A percentile compares a stretch with the other conserved stretches of the same genome.
These are phyloP conservation scores for Sequoia sempervirens DNA, from an alignment of 75 land plant genomes.

Conservation along the genomic window DNA sequence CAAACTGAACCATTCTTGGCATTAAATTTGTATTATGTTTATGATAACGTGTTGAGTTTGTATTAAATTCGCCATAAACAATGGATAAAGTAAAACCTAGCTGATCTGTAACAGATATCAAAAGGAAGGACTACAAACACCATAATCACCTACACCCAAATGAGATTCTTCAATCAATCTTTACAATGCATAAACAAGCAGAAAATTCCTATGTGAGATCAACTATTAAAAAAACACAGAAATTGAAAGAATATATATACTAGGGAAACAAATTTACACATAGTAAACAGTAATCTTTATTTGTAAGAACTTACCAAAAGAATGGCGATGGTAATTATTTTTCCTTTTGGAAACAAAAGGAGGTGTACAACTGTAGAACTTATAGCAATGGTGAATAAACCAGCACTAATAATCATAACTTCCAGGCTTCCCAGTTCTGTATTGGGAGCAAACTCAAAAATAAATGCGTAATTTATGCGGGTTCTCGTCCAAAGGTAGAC, in stretches of 20 bases:
- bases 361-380: slow-evolving; percentile 32
- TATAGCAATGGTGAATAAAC: slow-evolving; percentile 26
- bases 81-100: slow-evolving; percentile 14
- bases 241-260: not conserved
- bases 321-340: slow-evolving; percentile 20
- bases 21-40: no score
- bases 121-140: slow-evolving; percentile 16
- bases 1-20: no score
- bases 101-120: slow-evolving; percentile 21
- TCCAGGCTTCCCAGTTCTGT: slow-evolving; percentile 26
- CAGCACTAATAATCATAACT: slow-evolving; percentile 29
- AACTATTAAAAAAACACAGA: not conserved
- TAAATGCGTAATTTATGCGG: slow-evolving; percentile 42
- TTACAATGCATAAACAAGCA: not conserved
- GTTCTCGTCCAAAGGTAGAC: slow-evolving; percentile 31
- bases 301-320: slow-evolving; percentile 20
- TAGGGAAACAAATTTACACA: not conserved
- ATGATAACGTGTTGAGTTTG: no score
- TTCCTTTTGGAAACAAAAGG: slow-evolving; percentile 5
- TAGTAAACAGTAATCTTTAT: not conserved
- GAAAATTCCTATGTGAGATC: not conserved
- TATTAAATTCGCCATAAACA: slow-evolving; percentile 17
- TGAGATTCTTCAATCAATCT: not conserved
- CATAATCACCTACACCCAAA: slow-evolving; percentile 10
- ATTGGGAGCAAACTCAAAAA: slow-evolving; percentile 38